phyloP scores from a whole-genome alignment of 345 rosid species.

The Lumnitzera racemosa region DNA sequence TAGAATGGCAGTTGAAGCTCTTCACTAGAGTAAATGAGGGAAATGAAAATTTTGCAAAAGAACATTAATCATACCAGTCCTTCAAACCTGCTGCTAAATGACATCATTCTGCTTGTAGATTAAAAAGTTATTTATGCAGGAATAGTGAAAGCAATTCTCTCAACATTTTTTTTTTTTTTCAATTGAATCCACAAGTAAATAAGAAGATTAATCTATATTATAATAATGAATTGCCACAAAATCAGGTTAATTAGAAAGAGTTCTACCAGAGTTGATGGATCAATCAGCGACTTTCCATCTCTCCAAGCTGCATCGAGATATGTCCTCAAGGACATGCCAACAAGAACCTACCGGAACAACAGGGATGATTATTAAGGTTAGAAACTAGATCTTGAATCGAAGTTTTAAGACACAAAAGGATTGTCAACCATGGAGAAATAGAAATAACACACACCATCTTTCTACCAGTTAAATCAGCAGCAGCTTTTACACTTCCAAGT shows the following conservation, averaged over 20 bases:
- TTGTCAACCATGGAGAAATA: constrained; percentile 1
- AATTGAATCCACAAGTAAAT: too few species aligned
- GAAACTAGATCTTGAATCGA: too few species aligned
- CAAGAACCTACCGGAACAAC: constrained; percentile 53
- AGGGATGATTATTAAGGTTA: neutral
- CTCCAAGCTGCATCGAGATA: constrained; percentile 98
- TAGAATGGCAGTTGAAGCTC: too few species aligned
- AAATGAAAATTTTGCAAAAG: too few species aligned
- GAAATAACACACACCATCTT: constrained; percentile 53
- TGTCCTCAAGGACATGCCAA: constrained; percentile 96
- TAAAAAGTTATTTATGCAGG: too few species aligned
- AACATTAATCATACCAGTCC: too few species aligned
- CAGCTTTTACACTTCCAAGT: constrained; percentile 95
- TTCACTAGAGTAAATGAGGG: too few species aligned
- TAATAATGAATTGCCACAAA: neutral
- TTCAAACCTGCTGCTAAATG: too few species aligned
- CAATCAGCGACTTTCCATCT: constrained; percentile 96
- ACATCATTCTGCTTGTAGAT: too few species aligned
- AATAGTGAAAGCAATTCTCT: too few species aligned
- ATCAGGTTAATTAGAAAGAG: neutral
- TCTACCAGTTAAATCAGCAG: constrained; percentile 89
- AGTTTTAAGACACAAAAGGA: neutral
- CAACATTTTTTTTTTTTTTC: too few species aligned
- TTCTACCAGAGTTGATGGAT: constrained; percentile 88
- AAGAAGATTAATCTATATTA: neutral